A percentile compares a stretch with the other conserved stretches of the same genome.
Evolutionary conservation across 2,329 filamentous ascomycete species (phyloP).

Genomic region (Alternaria hordeiaustralica): DNA sequence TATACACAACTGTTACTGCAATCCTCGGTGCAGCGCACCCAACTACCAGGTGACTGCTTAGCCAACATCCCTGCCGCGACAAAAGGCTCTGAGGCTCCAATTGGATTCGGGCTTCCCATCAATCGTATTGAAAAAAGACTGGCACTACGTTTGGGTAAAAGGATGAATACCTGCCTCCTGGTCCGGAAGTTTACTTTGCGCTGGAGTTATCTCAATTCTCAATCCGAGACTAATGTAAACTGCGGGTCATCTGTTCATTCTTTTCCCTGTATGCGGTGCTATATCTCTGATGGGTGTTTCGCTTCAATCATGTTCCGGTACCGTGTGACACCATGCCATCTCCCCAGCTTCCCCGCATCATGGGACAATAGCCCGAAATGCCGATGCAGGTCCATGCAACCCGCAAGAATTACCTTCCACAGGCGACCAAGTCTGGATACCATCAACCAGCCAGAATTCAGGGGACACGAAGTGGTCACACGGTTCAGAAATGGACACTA

Average conservation of each 20-base stretch:
- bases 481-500: neutral
- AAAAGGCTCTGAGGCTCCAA: neutral
- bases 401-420: neutral
- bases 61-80: neutral
- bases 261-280: neutral
- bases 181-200: neutral
- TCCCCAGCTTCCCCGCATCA: slow-evolving; percentile 20
- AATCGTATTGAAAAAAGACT: neutral
- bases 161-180: neutral
- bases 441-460: neutral
- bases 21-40: neutral
- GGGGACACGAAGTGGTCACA: neutral
- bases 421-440: neutral
- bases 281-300: neutral
- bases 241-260: neutral
- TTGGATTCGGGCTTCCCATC: neutral
- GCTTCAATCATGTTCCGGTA: neutral
- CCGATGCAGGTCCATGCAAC: slow-evolving; percentile 18
- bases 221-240: neutral
- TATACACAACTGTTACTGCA: neutral
- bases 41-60: neutral
- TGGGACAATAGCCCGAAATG: slow-evolving; percentile 18
- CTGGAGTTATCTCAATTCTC: neutral
- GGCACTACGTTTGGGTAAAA: neutral
- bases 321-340: neutral